These are phyloP conservation scores for Calocybe gangraenosa DNA, from an alignment of 768 basidiomycete species.

Conservation along the genomic window DNA sequence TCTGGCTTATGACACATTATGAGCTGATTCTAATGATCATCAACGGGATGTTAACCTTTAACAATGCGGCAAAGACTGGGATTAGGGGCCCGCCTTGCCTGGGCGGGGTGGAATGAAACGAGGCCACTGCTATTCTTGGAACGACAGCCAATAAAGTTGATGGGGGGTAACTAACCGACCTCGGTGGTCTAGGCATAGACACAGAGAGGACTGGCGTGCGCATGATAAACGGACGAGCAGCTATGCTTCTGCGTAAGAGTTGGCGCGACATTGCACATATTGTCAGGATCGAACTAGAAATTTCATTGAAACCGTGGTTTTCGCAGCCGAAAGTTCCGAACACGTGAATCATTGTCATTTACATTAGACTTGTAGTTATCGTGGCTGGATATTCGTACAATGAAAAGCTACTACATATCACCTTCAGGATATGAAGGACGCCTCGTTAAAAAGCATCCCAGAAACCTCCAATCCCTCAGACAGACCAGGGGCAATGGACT, in stretches of 20 bases:
- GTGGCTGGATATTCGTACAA: conserved; percentile 26
- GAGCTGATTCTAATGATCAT: not conserved
- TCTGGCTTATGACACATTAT: conserved; percentile 34
- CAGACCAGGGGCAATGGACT: conserved; percentile 33
- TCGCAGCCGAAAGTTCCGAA: conserved; percentile 3
- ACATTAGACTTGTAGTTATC: too few species aligned
- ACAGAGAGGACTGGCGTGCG: conserved; percentile 5
- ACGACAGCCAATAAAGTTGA: not conserved
- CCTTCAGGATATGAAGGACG: conserved; percentile 75
- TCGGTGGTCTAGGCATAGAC: conserved; percentile 2
- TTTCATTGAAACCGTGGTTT: not conserved
- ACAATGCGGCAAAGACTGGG: conserved; percentile 47
- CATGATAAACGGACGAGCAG: conserved; percentile 13
- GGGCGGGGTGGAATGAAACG: conserved; percentile 37
- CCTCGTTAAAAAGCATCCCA: conserved; percentile 82
- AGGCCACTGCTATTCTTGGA: conserved; percentile 6
- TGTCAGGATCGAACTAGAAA: not conserved
- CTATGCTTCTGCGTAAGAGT: conserved; percentile 27
- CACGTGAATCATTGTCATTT: too few species aligned
- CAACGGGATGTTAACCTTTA: conserved; percentile 50
- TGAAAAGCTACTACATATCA: too few species aligned
- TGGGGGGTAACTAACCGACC: not conserved
- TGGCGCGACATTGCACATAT: conserved; percentile 58
- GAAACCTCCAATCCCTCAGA: conserved; percentile 46
- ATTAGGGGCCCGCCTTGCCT: conserved; percentile 37